Evolutionary conservation across 345 rosid genomes (phyloP).

Genomic region (Barbarea vulgaris): DNA sequence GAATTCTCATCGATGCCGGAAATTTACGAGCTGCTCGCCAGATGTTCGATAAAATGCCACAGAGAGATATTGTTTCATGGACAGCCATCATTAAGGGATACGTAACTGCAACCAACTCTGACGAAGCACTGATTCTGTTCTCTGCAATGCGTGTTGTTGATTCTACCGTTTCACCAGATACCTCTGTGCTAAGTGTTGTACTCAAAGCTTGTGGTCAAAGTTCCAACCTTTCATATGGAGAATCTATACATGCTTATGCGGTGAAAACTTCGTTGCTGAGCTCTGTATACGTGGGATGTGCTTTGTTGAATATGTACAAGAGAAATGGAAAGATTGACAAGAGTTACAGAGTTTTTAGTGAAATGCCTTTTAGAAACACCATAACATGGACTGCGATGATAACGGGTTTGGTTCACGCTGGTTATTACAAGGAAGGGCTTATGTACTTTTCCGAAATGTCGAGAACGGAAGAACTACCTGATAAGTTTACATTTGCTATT

Average conservation of each 20-base stretch:
- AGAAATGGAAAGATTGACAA: slow-evolving; percentile 53
- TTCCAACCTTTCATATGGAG: slow-evolving; percentile 55
- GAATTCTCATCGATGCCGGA: slow-evolving; percentile 41
- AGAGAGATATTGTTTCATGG: slow-evolving; percentile 74
- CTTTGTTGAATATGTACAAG: slow-evolving; percentile 71
- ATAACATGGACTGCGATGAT: slow-evolving; percentile 88
- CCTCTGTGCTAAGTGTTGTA: slow-evolving; percentile 67
- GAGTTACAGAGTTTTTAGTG: slow-evolving; percentile 63
- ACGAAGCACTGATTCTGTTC: slow-evolving; percentile 68
- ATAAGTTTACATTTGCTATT: slow-evolving; percentile 59
- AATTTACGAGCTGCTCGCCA: slow-evolving; percentile 57
- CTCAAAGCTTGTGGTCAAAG: slow-evolving; percentile 69
- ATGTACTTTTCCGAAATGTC: slow-evolving; percentile 69
- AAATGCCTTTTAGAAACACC: slow-evolving; percentile 65
- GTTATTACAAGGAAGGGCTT: slow-evolving; percentile 57
- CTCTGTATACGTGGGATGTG: slow-evolving; percentile 75
- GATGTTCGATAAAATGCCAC: slow-evolving; percentile 70
- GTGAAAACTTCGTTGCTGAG: slow-evolving; percentile 55
- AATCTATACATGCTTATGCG: slow-evolving; percentile 66
- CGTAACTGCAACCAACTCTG: slow-evolving; percentile 47
- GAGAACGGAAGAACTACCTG: slow-evolving; percentile 51
- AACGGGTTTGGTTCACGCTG: slow-evolving; percentile 70
- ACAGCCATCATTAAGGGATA: slow-evolving; percentile 75
- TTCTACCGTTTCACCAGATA: slow-evolving; percentile 58
- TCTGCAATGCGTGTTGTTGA: slow-evolving; percentile 59